Evolutionary conservation across 2,329 filamentous ascomycete species (phyloP).

Genomic region (Magnaporthiopsis incrustans): DNA sequence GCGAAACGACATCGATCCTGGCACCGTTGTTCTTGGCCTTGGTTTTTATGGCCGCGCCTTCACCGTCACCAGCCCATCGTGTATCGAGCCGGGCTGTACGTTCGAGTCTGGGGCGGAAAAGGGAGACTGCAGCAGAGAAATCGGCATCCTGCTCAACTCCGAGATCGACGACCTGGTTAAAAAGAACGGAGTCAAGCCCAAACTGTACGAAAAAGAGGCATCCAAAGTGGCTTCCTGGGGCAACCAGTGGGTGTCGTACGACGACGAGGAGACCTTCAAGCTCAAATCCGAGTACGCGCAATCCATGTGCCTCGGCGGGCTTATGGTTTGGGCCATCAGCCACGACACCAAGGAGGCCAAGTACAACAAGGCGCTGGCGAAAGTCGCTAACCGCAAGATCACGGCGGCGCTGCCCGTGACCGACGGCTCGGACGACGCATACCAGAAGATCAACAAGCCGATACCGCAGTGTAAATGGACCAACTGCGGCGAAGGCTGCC

Average conservation of each 20-base stretch:
- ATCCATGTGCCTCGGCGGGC: conserved; percentile 14
- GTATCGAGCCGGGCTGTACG: conserved; percentile 17
- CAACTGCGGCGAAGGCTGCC: background rate
- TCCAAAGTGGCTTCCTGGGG: conserved; percentile 21
- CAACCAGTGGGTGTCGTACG: conserved; percentile 25
- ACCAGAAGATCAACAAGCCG: background rate
- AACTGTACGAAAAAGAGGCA: conserved; percentile 16
- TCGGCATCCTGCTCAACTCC: conserved; percentile 16
- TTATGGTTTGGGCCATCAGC: conserved; percentile 13
- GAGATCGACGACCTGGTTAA: conserved; percentile 19
- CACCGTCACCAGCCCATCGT: conserved; percentile 15
- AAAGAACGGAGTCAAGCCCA: conserved; percentile 2
- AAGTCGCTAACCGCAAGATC: background rate
- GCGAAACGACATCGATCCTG: conserved; percentile 31
- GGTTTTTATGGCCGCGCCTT: conserved; percentile 32
- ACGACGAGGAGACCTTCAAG: conserved; percentile 21
- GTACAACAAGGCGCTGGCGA: background rate
- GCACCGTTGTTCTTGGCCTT: conserved; percentile 32
- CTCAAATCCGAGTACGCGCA: conserved; percentile 20
- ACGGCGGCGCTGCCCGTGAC: background rate
- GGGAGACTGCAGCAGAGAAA: conserved; percentile 15
- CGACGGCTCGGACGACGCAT: background rate
- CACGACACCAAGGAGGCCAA: conserved; percentile 4
- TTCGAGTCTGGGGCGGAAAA: conserved; percentile 15
- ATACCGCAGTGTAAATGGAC: conserved; percentile 1